phyloP scores from a whole-genome alignment of 2,329 filamentous ascomycete genomes.

The Teratosphaeria viscida region DNA sequence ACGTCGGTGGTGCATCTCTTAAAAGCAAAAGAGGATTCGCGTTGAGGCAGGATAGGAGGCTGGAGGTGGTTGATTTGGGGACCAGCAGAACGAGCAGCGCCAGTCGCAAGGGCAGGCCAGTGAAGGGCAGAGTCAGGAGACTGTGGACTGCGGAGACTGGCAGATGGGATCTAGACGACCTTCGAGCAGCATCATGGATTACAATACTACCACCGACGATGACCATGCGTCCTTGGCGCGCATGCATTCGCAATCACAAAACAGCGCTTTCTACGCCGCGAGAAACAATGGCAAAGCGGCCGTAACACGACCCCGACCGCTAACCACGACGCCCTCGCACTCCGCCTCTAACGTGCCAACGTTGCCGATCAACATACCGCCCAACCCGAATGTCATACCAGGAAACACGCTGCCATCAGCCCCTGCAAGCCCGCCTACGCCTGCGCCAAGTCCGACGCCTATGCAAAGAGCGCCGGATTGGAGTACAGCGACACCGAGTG shows the following conservation, averaged over 20 bases:
- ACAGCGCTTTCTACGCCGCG: slow-evolving; percentile 15
- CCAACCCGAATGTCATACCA: slow-evolving; percentile 41
- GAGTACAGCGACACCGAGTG: slow-evolving; percentile 66
- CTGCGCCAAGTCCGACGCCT: slow-evolving; percentile 55
- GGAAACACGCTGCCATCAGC: slow-evolving; percentile 54
- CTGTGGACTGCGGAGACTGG: slow-evolving; percentile 8
- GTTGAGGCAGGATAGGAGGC: background rate
- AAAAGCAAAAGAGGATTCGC: background rate
- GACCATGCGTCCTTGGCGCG: slow-evolving; percentile 17
- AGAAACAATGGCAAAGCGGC: slow-evolving; percentile 23
- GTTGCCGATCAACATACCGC: slow-evolving; percentile 36
- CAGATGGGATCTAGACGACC: slow-evolving; percentile 8
- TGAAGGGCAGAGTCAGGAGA: background rate
- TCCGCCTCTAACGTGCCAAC: slow-evolving; percentile 18
- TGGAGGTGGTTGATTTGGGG: background rate
- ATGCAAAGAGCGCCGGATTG: slow-evolving; percentile 58
- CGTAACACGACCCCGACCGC: slow-evolving; percentile 33
- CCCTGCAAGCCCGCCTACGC: slow-evolving; percentile 56
- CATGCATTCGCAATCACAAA: slow-evolving; percentile 22
- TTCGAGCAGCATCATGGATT: slow-evolving; percentile 20
- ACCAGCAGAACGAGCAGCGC: background rate
- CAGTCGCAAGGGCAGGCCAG: background rate
- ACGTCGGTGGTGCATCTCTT: background rate
- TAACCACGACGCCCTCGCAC: slow-evolving; percentile 31
- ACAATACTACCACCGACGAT: slow-evolving; percentile 15